These are phyloP conservation scores for Calocybe gangraenosa DNA, from an alignment of 768 basidiomycete species.

Conservation along the genomic window DNA sequence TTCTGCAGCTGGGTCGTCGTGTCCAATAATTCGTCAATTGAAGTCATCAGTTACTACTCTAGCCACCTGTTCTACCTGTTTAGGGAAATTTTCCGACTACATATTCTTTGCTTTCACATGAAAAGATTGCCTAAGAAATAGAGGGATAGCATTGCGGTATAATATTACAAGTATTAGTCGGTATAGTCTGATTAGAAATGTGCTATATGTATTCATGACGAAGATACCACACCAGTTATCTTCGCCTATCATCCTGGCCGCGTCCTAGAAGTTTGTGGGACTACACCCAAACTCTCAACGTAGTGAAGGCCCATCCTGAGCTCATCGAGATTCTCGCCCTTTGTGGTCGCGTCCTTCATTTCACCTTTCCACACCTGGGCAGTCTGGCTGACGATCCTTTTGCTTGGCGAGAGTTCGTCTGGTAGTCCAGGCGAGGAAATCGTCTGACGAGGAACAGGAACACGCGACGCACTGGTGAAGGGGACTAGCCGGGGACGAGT, in stretches of 20 bases:
- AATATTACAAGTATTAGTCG: slow-evolving; percentile 11
- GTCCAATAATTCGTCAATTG: background rate
- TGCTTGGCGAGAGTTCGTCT: slow-evolving; percentile 25
- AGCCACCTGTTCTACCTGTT: slow-evolving; percentile 13
- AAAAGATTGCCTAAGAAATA: background rate
- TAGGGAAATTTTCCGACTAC: slow-evolving; percentile 6
- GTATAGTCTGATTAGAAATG: slow-evolving; percentile 11
- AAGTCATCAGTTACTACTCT: slow-evolving; percentile 11
- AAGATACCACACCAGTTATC: no score
- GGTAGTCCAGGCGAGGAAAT: slow-evolving; percentile 24
- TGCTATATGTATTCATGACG: no score
- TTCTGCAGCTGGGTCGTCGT: background rate
- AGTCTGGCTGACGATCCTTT: slow-evolving; percentile 58
- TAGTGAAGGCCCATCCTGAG: slow-evolving; percentile 68
- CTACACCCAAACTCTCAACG: slow-evolving; percentile 63
- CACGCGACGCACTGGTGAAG: slow-evolving; percentile 64
- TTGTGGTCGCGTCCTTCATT: slow-evolving; percentile 20
- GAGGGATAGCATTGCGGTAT: slow-evolving; percentile 13
- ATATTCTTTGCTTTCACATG: slow-evolving; percentile 9
- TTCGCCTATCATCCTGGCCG: background rate
- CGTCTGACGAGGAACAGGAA: slow-evolving; percentile 53
- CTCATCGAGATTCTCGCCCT: slow-evolving; percentile 53
- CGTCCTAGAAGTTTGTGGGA: slow-evolving; percentile 20
- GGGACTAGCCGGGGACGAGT: slow-evolving; percentile 64
- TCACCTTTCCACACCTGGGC: slow-evolving; percentile 46